Conservation (phyloP, 192 early-diverging fungal species). For the Podila epicladia region DNA sequence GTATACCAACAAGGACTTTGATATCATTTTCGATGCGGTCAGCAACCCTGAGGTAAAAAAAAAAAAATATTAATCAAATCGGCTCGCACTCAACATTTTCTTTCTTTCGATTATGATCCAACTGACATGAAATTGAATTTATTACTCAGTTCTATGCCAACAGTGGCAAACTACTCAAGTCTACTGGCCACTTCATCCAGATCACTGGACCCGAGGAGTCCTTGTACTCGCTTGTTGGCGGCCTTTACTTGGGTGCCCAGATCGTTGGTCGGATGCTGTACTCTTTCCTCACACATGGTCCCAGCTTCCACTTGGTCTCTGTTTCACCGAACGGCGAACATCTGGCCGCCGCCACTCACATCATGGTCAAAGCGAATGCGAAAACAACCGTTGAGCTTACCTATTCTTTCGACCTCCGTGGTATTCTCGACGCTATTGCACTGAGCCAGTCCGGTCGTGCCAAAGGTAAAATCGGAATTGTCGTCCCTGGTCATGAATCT, state of each 20-base stretch:
- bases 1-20: slow-evolving; percentile 25
- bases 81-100: too few species aligned
- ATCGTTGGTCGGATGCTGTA: slow-evolving; percentile 9
- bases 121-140: slow-evolving; percentile 7
- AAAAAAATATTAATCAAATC: neutral
- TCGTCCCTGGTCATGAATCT: slow-evolving; percentile 6
- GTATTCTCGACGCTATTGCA: slow-evolving; percentile 22
- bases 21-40: slow-evolving; percentile 58
- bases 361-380: slow-evolving; percentile 8
- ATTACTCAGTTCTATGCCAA: slow-evolving; percentile 1
- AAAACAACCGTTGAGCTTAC: slow-evolving; percentile 31
- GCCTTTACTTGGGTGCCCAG: neutral
- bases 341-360: slow-evolving; percentile 13
- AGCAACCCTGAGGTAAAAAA: slow-evolving; percentile 34
- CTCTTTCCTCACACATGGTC: slow-evolving; percentile 22
- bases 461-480: slow-evolving; percentile 37
- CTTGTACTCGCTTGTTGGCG: slow-evolving; percentile 9
- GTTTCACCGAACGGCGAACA: slow-evolving; percentile 15
- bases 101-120: too few species aligned
- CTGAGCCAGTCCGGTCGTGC: slow-evolving; percentile 16
- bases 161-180: slow-evolving; percentile 20
- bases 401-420: slow-evolving; percentile 10
- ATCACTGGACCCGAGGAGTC: slow-evolving; percentile 10
- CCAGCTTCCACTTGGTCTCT: slow-evolving; percentile 28
- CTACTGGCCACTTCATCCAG: slow-evolving; percentile 12